Base-by-base conservation (phyloP, 2,329 filamentous ascomycete genomes). In the Pleomassaria siparia region DNA sequence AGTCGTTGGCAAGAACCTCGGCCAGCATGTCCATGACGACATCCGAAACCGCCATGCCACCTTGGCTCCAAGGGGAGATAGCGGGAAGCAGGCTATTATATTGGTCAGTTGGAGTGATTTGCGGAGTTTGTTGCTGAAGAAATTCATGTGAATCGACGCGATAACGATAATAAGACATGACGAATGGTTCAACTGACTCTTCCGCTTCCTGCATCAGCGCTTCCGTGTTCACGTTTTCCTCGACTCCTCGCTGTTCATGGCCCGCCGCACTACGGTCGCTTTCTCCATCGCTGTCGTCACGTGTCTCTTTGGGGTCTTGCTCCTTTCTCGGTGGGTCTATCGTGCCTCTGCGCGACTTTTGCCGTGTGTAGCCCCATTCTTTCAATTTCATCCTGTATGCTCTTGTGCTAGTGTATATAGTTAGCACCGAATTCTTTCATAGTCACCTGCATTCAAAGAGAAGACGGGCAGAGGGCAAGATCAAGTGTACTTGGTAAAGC, bases 361-460 rank as follows among this genome's bases (percentile, higher is more conserved):
- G 54, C 40, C 63, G 62, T 50, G 60, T 60, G 1, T 63, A 54
- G 1, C 65, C 64, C 66, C 66, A 70, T 46, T 70, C 66, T 49
- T 67, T 68, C 30, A 70, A 33, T 44, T 68, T 70, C 62, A 68
- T 67, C 12, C 66, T 60, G 53, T 69, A 70, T 11, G 67, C 64
- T 42, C 67, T 53, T 6, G 64, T 70, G 1, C 67, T 69, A 24
- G 5, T 12, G n/a, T n/a, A 18, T 50, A 32, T 0, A n/a, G 13
- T 41, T 32, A 29, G 25, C 15, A 29, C 18, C 36, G 12, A 36
- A n/a, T n/a, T n/a, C n/a, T n/a, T n/a, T n/a, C n/a, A n/a, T n/a
- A n/a, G n/a, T n/a, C n/a, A n/a, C n/a, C n/a, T n/a, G n/a, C n/a
- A n/a, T n/a, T n/a, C n/a, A n/a, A n/a, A n/a, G n/a, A n/a, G n/a